Evolutionary conservation across 768 basidiomycete species (phyloP).

Genomic region (Tylopilus rubrobrunneus): DNA sequence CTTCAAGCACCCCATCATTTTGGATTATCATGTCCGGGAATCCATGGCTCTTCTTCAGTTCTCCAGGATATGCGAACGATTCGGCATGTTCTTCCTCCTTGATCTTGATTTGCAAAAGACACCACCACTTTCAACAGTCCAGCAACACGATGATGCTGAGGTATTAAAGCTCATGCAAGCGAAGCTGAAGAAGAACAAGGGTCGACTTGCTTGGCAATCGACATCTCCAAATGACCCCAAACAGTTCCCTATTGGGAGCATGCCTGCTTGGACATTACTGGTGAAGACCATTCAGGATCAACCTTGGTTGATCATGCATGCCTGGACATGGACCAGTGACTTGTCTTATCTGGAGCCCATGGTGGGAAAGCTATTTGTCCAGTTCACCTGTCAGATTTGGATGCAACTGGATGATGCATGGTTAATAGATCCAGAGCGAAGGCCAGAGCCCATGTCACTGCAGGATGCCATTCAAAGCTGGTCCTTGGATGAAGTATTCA

Average conservation of each 20-base stretch:
- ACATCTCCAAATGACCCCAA: no score
- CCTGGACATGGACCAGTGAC: not conserved
- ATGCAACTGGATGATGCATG: not conserved
- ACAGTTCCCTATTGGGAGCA: no score
- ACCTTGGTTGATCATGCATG: not conserved
- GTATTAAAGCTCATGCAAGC: no score
- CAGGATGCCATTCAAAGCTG: not conserved
- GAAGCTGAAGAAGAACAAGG: no score
- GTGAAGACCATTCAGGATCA: not conserved
- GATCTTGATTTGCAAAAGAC: not conserved
- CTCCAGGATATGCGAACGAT: not conserved
- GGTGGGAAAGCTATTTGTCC: not conserved
- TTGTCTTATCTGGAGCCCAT: not conserved
- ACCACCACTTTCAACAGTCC: no score
- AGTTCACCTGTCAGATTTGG: not conserved
- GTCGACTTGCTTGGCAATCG: no score
- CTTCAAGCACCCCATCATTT: slow-evolving; percentile 5
- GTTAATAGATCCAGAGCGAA: not conserved
- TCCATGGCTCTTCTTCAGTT: slow-evolving; percentile 11
- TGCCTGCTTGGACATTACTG: not conserved
- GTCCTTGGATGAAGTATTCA: no score
- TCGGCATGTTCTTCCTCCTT: slow-evolving; percentile 8
- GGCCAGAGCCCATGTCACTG: not conserved
- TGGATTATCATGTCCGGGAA: slow-evolving; percentile 4
- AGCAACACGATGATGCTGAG: no score